These are phyloP conservation scores for Symbiodinium natans DNA, from an alignment of 73 alveolate species.

Conservation along the genomic window DNA sequence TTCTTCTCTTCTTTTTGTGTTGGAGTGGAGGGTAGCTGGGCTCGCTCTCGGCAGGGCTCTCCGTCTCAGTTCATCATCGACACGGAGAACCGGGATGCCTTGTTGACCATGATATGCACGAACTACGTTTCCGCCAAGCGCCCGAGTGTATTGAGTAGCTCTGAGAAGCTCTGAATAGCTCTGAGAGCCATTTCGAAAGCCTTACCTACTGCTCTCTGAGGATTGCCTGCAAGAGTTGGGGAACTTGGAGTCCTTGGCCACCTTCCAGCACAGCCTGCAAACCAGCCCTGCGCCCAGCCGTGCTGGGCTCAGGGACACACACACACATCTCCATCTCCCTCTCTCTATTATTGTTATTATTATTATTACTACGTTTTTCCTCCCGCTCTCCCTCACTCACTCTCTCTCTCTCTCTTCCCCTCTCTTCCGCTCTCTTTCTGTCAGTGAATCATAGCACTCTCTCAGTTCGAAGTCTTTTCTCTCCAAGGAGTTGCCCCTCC, in stretches of 20 bases:
- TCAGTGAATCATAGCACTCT: too few relatives aligned
- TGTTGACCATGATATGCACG: conserved; percentile 51
- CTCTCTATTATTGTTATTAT: too few relatives aligned
- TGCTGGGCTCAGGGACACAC: neutral
- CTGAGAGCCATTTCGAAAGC: too few relatives aligned
- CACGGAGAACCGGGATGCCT: conserved; percentile 55
- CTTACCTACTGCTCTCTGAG: neutral
- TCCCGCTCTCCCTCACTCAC: too few relatives aligned
- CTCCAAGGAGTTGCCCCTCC: conserved; percentile 50
- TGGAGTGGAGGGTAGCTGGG: neutral
- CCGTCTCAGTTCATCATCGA: conserved; percentile 63
- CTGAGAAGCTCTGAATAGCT: neutral
- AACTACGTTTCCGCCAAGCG: conserved; percentile 51
- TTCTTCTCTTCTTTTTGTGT: neutral
- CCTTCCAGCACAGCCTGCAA: conserved; percentile 43
- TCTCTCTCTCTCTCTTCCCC: too few relatives aligned
- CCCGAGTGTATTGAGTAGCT: too few relatives aligned
- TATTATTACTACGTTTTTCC: too few relatives aligned
- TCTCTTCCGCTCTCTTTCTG: too few relatives aligned
- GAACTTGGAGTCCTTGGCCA: conserved; percentile 29
- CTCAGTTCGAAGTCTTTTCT: too few relatives aligned
- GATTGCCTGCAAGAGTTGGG: conserved; percentile 41
- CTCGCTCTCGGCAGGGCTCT: conserved; percentile 1
- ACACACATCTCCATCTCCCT: too few relatives aligned
- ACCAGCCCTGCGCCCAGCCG: conserved; percentile 92